Evolutionary conservation across 148 eudicot genomes (phyloP).

Genomic region (Arbutus unedo): DNA sequence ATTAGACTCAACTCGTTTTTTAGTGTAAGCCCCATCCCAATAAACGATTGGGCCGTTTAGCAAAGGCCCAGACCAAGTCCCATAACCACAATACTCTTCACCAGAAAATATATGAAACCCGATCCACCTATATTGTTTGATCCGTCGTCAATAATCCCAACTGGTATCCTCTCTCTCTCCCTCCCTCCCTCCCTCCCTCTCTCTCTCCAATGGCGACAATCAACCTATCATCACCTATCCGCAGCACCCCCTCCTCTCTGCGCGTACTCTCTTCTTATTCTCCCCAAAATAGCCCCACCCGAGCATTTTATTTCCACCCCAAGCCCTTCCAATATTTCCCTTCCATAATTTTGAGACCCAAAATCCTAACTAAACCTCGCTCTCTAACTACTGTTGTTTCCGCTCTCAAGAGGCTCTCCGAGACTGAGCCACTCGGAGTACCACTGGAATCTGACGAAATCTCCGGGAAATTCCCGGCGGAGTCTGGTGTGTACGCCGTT

Average conservation of each 20-base stretch:
- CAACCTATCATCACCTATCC: constrained; percentile 25
- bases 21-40: neutral
- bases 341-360: constrained; percentile 17
- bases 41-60: too few relatives aligned
- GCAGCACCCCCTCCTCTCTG: constrained; percentile 21
- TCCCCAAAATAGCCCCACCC: constrained; percentile 21
- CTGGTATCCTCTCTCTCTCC: neutral
- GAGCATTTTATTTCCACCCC: constrained; percentile 34
- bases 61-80: neutral
- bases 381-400: constrained; percentile 28
- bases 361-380: constrained; percentile 25
- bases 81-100: neutral
- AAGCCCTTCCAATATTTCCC: constrained; percentile 16
- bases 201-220: constrained; percentile 34
- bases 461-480: constrained; percentile 38
- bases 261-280: constrained; percentile 21
- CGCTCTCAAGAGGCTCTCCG: constrained; percentile 56
- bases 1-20: neutral
- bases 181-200: neutral
- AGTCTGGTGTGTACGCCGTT: constrained; percentile 73
- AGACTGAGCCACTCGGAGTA: constrained; percentile 29
- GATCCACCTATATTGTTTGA: neutral
- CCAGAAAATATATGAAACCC: neutral
- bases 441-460: constrained; percentile 30
- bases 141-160: neutral